Evolutionary conservation across 2,329 filamentous ascomycete species (phyloP).

Genomic region (Septoria linicola): DNA sequence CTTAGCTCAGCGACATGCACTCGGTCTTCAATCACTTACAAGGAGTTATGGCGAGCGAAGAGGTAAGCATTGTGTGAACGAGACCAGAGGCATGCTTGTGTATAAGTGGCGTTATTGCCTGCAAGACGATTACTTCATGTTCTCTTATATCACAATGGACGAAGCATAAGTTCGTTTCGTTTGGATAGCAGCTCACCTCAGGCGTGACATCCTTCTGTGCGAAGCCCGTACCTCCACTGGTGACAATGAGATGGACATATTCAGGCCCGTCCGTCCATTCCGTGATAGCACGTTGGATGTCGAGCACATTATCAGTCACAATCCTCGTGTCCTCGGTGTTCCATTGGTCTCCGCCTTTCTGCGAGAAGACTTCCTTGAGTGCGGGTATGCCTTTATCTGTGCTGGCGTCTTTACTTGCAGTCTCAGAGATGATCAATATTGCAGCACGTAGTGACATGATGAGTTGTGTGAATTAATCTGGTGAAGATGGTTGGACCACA

Average conservation of each 20-base stretch:
- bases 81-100: constrained; percentile 85
- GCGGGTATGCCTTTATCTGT: constrained; percentile 71
- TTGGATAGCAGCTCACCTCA: constrained; percentile 62
- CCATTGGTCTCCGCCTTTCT: constrained; percentile 71
- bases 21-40: constrained; percentile 58
- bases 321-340: constrained; percentile 67
- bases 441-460: constrained; percentile 61
- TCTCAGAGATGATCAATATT: constrained; percentile 87
- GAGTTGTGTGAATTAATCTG: neutral
- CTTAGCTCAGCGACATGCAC: constrained; percentile 22
- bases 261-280: constrained; percentile 67
- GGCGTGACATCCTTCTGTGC: constrained; percentile 81
- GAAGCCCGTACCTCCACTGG: constrained; percentile 92
- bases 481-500: no score
- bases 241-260: constrained; percentile 72
- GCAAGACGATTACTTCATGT: neutral
- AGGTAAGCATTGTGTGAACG: constrained; percentile 90
- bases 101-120: constrained; percentile 77
- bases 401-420: constrained; percentile 73
- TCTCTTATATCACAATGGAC: neutral
- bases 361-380: constrained; percentile 67
- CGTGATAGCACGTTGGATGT: constrained; percentile 73
- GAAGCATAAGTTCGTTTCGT: no score
- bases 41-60: constrained; percentile 81
- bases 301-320: constrained; percentile 70